Conservation (phyloP, 768 basidiomycete genomes). For the Lentinula sp. region DNA sequence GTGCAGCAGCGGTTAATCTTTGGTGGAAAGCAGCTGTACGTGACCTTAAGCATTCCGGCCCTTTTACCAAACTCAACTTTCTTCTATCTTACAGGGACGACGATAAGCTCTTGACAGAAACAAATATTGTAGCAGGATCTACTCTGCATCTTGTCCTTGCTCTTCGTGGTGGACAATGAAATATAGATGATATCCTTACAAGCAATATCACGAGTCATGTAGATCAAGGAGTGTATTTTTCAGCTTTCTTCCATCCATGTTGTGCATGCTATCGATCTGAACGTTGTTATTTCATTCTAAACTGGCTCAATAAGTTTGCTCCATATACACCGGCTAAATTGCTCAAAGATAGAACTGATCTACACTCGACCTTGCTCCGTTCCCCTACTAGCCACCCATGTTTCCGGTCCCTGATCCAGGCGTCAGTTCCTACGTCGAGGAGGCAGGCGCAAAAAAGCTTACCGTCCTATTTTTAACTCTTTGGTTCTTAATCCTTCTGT, state of each 20-base stretch:
- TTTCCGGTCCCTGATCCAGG: conserved; percentile 3
- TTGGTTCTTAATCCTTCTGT: conserved; percentile 16
- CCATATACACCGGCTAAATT: neutral
- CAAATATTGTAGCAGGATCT: conserved; percentile 78
- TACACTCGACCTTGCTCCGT: conserved; percentile 10
- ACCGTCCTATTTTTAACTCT: conserved; percentile 15
- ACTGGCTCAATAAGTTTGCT: neutral
- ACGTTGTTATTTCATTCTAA: neutral
- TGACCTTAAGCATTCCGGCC: conserved; percentile 9
- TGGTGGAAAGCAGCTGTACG: conserved; percentile 88
- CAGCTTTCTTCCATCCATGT: neutral
- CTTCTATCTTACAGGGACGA: conserved; percentile 56
- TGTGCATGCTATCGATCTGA: neutral
- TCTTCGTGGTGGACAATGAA: conserved; percentile 79
- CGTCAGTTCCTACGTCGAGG: neutral
- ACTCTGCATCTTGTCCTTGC: conserved; percentile 94
- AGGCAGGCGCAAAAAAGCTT: neutral
- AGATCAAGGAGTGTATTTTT: neutral
- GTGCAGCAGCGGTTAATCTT: conserved; percentile 94
- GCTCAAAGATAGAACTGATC: neutral
- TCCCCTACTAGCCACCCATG: conserved; percentile 15
- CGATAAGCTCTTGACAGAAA: conserved; percentile 84
- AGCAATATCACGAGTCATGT: neutral
- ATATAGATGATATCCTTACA: neutral
- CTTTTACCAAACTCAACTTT: neutral